Conservation (phyloP, 2,329 filamentous ascomycete genomes). For the Epichloe baconii region DNA sequence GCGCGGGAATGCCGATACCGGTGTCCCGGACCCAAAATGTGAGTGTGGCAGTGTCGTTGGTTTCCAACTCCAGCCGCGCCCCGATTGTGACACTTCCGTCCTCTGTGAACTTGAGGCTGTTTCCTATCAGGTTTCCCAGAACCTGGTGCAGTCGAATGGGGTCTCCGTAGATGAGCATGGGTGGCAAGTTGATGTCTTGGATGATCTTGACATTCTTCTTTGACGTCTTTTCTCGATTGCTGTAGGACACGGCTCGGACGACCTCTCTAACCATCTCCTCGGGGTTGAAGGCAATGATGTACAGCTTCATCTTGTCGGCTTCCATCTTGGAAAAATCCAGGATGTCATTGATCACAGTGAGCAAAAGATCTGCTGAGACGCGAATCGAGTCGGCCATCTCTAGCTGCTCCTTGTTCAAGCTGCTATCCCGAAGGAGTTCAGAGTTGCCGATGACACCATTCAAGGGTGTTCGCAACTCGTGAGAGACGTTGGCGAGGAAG, state of each 20-base stretch:
- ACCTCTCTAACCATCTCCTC: conserved; percentile 55
- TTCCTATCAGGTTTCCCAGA: conserved; percentile 74
- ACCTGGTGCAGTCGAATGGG: conserved; percentile 56
- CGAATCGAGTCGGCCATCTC: conserved; percentile 83
- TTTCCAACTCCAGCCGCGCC: conserved; percentile 59
- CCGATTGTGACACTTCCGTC: conserved; percentile 75
- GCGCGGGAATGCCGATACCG: conserved; percentile 77
- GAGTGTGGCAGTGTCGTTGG: conserved; percentile 55
- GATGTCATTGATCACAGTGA: conserved; percentile 94
- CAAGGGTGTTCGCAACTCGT: conserved; percentile 70
- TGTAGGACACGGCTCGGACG: conserved; percentile 52
- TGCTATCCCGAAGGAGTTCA: conserved; percentile 66
- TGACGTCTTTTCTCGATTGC: conserved; percentile 49
- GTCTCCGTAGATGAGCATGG: conserved; percentile 58
- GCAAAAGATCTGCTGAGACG: conserved; percentile 69
- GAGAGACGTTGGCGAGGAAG: conserved; percentile 68
- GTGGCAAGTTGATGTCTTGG: conserved; percentile 59
- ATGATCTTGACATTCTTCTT: conserved; percentile 50
- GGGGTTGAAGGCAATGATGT: conserved; percentile 55
- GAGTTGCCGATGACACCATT: conserved; percentile 85
- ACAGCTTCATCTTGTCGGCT: conserved; percentile 73
- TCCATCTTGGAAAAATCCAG: conserved; percentile 92
- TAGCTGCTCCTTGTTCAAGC: conserved; percentile 60
- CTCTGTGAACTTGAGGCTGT: conserved; percentile 89
- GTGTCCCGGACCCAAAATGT: conserved; percentile 83